Evolutionary conservation across 352 stramenopile genomes (phyloP), one percentile per base, ranked within the genome.

Genomic region (Thalassiosira livingstoniorum): DNA sequence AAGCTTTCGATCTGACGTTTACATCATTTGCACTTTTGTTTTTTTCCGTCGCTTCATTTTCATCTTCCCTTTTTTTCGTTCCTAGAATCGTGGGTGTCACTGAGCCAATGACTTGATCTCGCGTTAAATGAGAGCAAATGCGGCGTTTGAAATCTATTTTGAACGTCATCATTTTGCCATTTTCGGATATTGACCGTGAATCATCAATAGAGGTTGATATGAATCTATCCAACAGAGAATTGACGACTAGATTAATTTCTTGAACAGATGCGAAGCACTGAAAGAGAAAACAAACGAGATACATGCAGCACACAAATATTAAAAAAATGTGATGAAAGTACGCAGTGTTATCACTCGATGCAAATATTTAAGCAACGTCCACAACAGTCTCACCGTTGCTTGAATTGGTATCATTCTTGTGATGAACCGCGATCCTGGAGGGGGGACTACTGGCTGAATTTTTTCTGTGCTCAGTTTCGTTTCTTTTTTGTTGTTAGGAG

Each of bases 351-450:
- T 29, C 7, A 61, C 32, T 57, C 1, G 11, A 47, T 15, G 57
- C 23, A 70, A 11, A 42, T 57, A 1, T 64, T 45, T 10, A 37
- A 70, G 2, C 25, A 70, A 1, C 13, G 27, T 18, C n/a, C n/a
- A n/a, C n/a, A n/a, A 53, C 7, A n/a, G 2, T 55, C 76, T 75
- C 63, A 83, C 76, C 34, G 87, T 94, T 29, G 82, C 81, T 78
- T 94, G 87, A 18, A 94, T 87, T n/a, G 90, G 90, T 72, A 94
- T 90, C 66, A 94, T 92, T 10, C 89, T 81, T 27, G 77, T 85
- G 0, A 94, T 80, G 66, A 92, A 94, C 47, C 89, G 64, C 43
- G 80, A 90, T 47, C 72, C 61, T 54, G 86, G 86, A 37, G 78
- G 60, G 62, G 74, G 54, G 13, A 57, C 60, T 39, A 70, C 51